A percentile compares a stretch with the other conserved stretches of the same genome.
Evolutionary conservation across 225 moss, liverwort and hornwort genomes (phyloP).

Genomic region (Marchantia paleacea): DNA sequence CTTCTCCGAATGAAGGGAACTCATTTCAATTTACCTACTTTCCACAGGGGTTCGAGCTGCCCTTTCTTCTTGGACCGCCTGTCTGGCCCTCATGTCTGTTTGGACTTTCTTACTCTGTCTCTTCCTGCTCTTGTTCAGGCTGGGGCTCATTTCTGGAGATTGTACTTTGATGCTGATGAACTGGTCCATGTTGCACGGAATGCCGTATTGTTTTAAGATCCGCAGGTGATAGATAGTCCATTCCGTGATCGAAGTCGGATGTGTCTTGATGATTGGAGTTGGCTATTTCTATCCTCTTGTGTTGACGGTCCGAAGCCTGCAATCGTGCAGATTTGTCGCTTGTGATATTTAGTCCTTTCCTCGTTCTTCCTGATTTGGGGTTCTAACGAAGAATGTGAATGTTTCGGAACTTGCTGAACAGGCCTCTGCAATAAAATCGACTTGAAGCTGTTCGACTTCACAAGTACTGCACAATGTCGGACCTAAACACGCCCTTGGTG

Average conservation of each 20-base stretch:
- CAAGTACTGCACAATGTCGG: slow-evolving; percentile 23
- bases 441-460: background rate
- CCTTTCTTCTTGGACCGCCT: no score
- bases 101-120: no score
- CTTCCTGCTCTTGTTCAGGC: no score
- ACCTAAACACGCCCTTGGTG: slow-evolving; percentile 32
- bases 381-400: background rate
- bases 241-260: no score
- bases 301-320: background rate
- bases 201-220: background rate
- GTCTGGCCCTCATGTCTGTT: no score
- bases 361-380: background rate
- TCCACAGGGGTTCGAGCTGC: no score
- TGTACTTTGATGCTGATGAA: no score
- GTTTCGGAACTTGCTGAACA: background rate
- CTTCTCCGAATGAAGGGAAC: no score
- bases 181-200: background rate
- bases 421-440: background rate
- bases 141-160: no score
- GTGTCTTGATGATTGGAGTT: background rate
- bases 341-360: background rate
- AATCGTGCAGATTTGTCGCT: background rate
- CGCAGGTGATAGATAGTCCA: background rate
- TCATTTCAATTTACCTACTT: no score
- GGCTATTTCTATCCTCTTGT: background rate